Conservation (phyloP, 345 rosid species). For the Cochlearia excelsa region DNA sequence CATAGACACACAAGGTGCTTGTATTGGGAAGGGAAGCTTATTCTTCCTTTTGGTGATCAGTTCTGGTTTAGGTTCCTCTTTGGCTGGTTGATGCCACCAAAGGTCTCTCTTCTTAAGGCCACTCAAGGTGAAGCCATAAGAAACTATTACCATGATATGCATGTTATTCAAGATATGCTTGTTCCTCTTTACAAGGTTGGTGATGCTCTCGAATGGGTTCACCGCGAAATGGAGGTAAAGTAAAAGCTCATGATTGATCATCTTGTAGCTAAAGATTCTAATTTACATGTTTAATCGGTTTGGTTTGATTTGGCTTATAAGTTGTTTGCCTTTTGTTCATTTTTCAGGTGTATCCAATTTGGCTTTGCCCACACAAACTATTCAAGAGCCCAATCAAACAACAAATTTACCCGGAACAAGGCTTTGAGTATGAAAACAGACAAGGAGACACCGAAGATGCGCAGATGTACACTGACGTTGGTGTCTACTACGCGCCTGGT, state of each 20-base stretch:
- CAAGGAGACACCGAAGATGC: conserved; percentile 83
- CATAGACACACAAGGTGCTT: conserved; percentile 90
- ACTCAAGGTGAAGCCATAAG: conserved; percentile 94
- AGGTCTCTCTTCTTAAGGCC: conserved; percentile 91
- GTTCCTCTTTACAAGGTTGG: conserved; percentile 89
- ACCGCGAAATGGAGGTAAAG: conserved; percentile 84
- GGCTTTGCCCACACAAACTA: conserved; percentile 87
- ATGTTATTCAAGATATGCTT: conserved; percentile 95
- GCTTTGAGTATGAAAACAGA: conserved; percentile 68
- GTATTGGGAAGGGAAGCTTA: conserved; percentile 98
- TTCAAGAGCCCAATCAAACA: conserved; percentile 38
- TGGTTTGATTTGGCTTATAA: too few relatives aligned
- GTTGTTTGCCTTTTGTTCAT: too few relatives aligned
- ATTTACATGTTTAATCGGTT: not conserved
- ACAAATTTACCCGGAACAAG: conserved; percentile 62
- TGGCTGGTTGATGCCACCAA: conserved; percentile 98
- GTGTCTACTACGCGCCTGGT: conserved; percentile 83
- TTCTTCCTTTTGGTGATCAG: conserved; percentile 89
- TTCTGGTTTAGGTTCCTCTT: conserved; percentile 84
- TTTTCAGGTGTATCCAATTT: conserved; percentile 54
- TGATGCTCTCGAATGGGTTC: conserved; percentile 77
- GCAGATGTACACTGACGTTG: conserved; percentile 90
- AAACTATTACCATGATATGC: conserved; percentile 86
- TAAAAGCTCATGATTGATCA: not conserved
- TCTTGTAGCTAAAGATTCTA: not conserved